phyloP scores from a whole-genome alignment of 106 monocot genomes.

The Dendrobium huoshanense region DNA sequence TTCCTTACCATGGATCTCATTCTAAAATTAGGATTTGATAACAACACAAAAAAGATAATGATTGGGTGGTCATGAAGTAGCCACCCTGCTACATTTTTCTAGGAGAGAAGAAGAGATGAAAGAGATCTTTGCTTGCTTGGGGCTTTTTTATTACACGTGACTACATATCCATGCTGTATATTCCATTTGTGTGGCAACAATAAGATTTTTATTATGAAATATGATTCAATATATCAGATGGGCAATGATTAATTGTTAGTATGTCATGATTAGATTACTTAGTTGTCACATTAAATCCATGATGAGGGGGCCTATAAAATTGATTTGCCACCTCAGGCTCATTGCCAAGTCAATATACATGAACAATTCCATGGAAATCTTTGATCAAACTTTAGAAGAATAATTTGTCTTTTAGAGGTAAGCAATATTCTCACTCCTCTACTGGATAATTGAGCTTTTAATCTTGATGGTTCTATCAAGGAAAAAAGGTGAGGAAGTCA shows the following conservation, averaged over 20 bases:
- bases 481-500: too few species aligned
- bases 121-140: too few species aligned
- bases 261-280: background rate
- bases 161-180: too few species aligned
- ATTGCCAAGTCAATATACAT: background rate
- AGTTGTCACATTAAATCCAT: conserved; percentile 3
- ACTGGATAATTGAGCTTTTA: background rate
- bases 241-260: background rate
- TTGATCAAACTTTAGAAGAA: background rate
- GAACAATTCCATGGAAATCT: background rate
- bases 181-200: conserved; percentile 7
- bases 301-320: background rate
- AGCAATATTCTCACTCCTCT: conserved; percentile 6
- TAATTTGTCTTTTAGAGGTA: conserved; percentile 1
- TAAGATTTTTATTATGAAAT: background rate
- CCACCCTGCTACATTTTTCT: background rate
- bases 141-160: too few species aligned
- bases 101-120: background rate
- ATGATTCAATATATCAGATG: background rate
- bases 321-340: conserved; percentile 3
- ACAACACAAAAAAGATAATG: too few species aligned
- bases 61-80: background rate
- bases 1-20: too few species aligned
- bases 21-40: too few species aligned
- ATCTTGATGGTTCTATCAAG: background rate